Conservation (phyloP, 2,329 filamentous ascomycete species). For the Alternaria burnsii region DNA sequence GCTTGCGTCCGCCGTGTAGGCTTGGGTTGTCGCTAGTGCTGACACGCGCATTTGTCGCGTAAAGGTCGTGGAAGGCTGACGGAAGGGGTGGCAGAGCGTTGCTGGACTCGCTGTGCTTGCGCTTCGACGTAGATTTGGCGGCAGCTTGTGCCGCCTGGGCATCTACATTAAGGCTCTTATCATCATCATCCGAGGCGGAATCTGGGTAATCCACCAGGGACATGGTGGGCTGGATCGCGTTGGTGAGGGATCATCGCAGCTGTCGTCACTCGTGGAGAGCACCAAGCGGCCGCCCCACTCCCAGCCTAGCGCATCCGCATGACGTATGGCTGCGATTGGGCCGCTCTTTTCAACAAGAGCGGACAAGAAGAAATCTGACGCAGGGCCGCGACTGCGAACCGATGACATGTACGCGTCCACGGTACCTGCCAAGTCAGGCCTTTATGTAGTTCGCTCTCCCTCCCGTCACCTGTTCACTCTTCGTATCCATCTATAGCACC, state of each 20-base stretch:
- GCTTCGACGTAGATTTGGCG: conserved; percentile 34
- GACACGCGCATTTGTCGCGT: conserved; percentile 80
- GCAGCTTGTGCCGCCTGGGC: conserved; percentile 19
- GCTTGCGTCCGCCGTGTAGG: conserved; percentile 84
- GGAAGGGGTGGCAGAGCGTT: conserved; percentile 75
- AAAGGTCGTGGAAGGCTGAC: conserved; percentile 83
- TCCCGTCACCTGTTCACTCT: conserved; percentile 23
- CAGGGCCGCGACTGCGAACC: conserved; percentile 28
- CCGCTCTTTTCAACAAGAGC: conserved; percentile 17
- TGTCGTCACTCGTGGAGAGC: conserved; percentile 29
- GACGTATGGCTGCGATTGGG: conserved; percentile 37
- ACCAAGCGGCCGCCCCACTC: conserved; percentile 27
- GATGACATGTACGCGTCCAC: conserved; percentile 44
- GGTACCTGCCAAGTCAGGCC: conserved; percentile 46
- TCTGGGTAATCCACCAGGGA: conserved; percentile 58
- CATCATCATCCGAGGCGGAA: conserved; percentile 61
- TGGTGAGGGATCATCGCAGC: conserved; percentile 23
- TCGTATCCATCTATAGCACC: conserved; percentile 11
- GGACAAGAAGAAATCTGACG: conserved; percentile 18
- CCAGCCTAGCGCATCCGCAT: conserved; percentile 34
- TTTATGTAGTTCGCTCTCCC: conserved; percentile 30
- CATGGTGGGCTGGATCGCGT: conserved; percentile 35
- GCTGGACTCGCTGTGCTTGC: conserved; percentile 38
- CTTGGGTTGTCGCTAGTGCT: conserved; percentile 82
- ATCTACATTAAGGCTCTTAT: conserved; percentile 21